A percentile compares a stretch with the other conserved stretches of the same genome.
phyloP scores from a whole-genome alignment of 768 basidiomycete genomes.

The Ramaria rubella region DNA sequence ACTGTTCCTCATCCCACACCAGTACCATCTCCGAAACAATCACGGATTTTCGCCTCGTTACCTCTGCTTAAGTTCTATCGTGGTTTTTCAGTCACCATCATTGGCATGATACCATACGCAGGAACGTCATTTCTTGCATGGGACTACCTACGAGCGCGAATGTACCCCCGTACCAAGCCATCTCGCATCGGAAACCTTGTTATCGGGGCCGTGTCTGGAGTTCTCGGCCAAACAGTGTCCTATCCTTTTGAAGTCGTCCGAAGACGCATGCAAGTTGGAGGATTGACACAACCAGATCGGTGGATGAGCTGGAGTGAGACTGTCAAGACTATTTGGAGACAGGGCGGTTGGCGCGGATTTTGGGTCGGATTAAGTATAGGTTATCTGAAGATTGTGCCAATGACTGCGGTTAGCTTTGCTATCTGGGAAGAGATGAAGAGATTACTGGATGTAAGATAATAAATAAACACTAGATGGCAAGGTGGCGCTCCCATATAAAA shows the following conservation, averaged over 20 bases:
- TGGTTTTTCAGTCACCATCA: conserved; percentile 88
- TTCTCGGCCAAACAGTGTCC: conserved; percentile 78
- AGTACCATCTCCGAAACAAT: conserved; percentile 18
- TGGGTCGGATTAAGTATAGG: conserved; percentile 89
- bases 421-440: conserved; percentile 84
- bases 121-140: conserved; percentile 92
- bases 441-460: conserved; percentile 31
- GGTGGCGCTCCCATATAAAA: no score
- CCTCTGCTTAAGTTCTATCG: conserved; percentile 90
- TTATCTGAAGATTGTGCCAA: conserved; percentile 90
- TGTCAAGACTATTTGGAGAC: conserved; percentile 52
- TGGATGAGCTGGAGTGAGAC: conserved; percentile 82
- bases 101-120: conserved; percentile 93
- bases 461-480: no score
- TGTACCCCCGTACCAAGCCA: conserved; percentile 20
- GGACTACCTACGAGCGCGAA: conserved; percentile 61
- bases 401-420: conserved; percentile 89
- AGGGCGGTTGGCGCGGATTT: conserved; percentile 80
- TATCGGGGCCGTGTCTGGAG: conserved; percentile 83
- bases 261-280: conserved; percentile 92
- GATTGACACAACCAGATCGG: conserved; percentile 65
- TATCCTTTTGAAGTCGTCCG: conserved; percentile 95
- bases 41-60: conserved; percentile 47
- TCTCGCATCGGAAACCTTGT: conserved; percentile 59
- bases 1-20: conserved; percentile 18